These are phyloP conservation scores for Talaromyces ruber DNA, from an alignment of 495 filamentous ascomycete genomes.

Conservation along the genomic window DNA sequence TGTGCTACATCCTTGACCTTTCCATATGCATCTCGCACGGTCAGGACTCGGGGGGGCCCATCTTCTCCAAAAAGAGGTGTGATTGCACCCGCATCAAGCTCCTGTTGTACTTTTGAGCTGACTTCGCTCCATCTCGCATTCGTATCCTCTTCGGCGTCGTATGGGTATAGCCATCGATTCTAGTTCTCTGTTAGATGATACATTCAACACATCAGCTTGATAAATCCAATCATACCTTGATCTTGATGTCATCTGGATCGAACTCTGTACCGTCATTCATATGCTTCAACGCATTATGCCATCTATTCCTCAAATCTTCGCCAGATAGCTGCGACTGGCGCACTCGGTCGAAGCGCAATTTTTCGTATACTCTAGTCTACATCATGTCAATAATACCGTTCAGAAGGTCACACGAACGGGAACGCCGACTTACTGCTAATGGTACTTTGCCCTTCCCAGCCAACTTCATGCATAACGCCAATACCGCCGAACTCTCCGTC, in stretches of 20 bases:
- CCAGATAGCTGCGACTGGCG: constrained; percentile 1
- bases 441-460: constrained; percentile 1
- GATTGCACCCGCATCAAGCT: background rate
- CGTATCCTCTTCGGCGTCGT: background rate
- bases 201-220: background rate
- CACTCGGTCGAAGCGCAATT: background rate
- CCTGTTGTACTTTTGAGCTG: background rate
- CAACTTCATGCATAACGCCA: constrained; percentile 11
- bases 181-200: background rate
- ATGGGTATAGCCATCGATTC: constrained; percentile 2
- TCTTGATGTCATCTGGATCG: constrained; percentile 2
- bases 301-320: constrained; percentile 2
- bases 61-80: constrained; percentile 1
- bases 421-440: background rate
- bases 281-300: background rate
- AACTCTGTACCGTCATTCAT: background rate
- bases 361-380: background rate
- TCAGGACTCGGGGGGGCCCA: background rate
- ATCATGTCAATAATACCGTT: background rate
- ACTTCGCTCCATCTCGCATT: background rate
- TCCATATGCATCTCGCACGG: background rate
- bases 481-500: constrained; percentile 36
- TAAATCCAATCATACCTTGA: background rate
- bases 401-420: background rate
- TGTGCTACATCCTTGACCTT: constrained; percentile 1